A percentile compares a stretch with the other conserved stretches of the same genome.
phyloP scores from a whole-genome alignment of 2,329 filamentous ascomycete species.

The Neofusicoccum ribis region DNA sequence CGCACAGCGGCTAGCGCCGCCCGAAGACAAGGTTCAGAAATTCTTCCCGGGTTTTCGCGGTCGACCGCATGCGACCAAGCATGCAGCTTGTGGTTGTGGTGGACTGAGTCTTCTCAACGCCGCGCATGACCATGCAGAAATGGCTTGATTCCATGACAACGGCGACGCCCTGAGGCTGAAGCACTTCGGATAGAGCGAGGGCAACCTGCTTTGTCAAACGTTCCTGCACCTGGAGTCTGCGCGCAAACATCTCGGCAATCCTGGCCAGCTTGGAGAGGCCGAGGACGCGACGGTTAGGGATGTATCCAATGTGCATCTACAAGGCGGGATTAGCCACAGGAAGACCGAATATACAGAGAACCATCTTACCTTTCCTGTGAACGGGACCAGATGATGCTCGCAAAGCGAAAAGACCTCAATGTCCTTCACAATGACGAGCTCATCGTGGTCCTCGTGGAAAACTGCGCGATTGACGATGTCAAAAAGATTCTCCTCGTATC shows the following conservation, averaged over 20 bases:
- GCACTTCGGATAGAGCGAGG: constrained; percentile 85
- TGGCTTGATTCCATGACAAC: constrained; percentile 98
- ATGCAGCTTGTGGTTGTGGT: constrained; percentile 96
- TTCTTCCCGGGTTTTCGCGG: constrained; percentile 92
- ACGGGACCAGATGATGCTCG: constrained; percentile 96
- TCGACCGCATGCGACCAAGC: constrained; percentile 90
- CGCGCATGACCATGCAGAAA: constrained; percentile 98
- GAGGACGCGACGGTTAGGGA: constrained; percentile 86
- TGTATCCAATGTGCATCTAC: constrained; percentile 98
- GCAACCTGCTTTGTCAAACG: constrained; percentile 95
- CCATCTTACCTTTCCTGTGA: constrained; percentile 77
- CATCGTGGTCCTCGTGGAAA: constrained; percentile 95
- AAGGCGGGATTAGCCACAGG: constrained; percentile 19
- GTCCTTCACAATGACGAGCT: constrained; percentile 96
- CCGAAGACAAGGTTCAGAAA: constrained; percentile 71
- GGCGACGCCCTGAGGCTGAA: constrained; percentile 90
- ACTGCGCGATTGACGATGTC: constrained; percentile 92
- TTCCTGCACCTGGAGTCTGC: constrained; percentile 93
- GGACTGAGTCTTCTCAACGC: constrained; percentile 87
- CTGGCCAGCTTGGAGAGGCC: constrained; percentile 94
- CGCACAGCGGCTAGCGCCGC: not conserved
- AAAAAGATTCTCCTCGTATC: constrained; percentile 90
- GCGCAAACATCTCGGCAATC: constrained; percentile 95
- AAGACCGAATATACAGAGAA: not conserved
- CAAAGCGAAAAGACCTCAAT: constrained; percentile 94